A percentile compares a stretch with the other conserved stretches of the same genome.
Conservation (phyloP, 2,329 filamentous ascomycete genomes). For the Metarhizium rileyi region DNA sequence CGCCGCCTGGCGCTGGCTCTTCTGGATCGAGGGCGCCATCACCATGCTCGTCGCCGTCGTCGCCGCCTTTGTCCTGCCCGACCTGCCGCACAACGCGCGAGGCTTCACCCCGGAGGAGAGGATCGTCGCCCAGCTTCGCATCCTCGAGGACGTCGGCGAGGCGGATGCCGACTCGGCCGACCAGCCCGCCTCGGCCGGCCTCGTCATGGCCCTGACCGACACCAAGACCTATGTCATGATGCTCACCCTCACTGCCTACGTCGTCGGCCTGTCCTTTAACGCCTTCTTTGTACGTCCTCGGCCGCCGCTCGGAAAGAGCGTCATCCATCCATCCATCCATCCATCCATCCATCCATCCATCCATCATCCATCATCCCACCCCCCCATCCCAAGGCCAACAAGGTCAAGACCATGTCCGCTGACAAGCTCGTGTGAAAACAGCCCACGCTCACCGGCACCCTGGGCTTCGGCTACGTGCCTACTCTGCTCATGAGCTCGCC, state of each 20-base stretch:
- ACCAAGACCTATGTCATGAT: constrained; percentile 55
- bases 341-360: too few species aligned
- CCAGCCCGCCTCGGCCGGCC: constrained; percentile 41
- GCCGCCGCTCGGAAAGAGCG: too few species aligned
- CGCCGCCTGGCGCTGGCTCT: constrained; percentile 51
- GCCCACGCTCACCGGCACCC: constrained; percentile 41
- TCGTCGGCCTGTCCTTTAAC: constrained; percentile 48
- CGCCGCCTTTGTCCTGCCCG: constrained; percentile 40
- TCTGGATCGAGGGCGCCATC: constrained; percentile 46
- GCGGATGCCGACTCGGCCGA: constrained; percentile 40
- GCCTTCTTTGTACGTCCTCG: constrained; percentile 40
- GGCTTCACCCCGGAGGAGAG: constrained; percentile 52
- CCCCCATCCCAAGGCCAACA: too few species aligned
- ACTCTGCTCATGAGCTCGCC: constrained; percentile 47
- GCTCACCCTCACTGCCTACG: constrained; percentile 50
- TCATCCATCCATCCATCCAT: not conserved
- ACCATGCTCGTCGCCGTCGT: constrained; percentile 39
- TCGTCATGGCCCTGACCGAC: constrained; percentile 51
- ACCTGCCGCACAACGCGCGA: constrained; percentile 44
- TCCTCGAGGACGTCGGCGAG: constrained; percentile 49
- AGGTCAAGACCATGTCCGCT: not conserved
- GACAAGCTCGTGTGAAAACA: constrained; percentile 13
- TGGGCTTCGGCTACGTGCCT: constrained; percentile 41
- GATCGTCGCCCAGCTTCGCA: constrained; percentile 42
- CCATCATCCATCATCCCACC: too few species aligned